phyloP scores from a whole-genome alignment of 1,284 basidiomycete genomes.

The Grifola frondosa region DNA sequence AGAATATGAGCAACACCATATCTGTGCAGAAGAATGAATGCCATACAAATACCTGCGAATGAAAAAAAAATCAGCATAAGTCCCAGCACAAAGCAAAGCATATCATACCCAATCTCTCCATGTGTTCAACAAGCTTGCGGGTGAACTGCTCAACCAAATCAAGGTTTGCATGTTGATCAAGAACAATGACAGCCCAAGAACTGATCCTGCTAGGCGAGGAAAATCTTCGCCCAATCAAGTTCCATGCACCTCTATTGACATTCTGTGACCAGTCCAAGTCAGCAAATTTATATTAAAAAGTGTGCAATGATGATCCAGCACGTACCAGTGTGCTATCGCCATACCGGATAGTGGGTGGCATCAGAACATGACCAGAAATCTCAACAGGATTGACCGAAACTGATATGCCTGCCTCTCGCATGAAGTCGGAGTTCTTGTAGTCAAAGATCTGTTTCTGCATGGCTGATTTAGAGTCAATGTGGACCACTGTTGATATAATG shows the following conservation, averaged over 20 bases:
- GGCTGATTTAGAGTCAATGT: too few relatives aligned
- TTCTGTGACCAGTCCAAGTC: constrained; percentile 8
- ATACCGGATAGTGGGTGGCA: constrained; percentile 31
- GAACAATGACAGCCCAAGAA: constrained; percentile 31
- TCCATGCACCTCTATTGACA: constrained; percentile 32
- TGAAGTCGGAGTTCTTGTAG: constrained; percentile 34
- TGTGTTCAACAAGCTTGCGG: constrained; percentile 24
- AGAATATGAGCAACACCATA: too few relatives aligned
- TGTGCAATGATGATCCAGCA: not conserved
- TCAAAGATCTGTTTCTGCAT: constrained; percentile 25
- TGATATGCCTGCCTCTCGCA: constrained; percentile 32
- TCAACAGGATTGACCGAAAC: constrained; percentile 25
- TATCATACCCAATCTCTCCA: constrained; percentile 32
- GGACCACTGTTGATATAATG: not conserved
- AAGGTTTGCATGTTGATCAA: constrained; percentile 17
- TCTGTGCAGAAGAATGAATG: too few relatives aligned
- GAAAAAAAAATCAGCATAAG: too few relatives aligned
- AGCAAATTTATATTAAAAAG: not conserved
- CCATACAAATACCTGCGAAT: too few relatives aligned
- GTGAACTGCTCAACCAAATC: constrained; percentile 19
- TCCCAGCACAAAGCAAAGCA: fast-evolving
- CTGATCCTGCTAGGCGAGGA: constrained; percentile 11
- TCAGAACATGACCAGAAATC: constrained; percentile 28
- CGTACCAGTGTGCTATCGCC: constrained; percentile 14
- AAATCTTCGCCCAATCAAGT: constrained; percentile 31